Conservation (phyloP, 164 flowering plant species). For the Chimonanthus praecox region DNA sequence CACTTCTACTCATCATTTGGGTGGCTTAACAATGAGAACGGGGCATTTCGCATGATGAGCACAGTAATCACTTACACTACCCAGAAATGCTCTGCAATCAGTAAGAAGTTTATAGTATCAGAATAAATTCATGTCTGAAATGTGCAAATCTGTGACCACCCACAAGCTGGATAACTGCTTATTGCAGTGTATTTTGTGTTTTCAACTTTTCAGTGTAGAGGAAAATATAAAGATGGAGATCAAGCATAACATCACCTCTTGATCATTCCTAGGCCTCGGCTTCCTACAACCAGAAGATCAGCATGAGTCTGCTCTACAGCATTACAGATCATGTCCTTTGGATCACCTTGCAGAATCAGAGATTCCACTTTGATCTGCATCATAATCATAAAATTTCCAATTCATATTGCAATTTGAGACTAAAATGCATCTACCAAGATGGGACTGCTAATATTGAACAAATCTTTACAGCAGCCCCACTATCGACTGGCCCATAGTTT, state of each 20-base stretch:
- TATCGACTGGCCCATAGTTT: too few species aligned
- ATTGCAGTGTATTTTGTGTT: too few species aligned
- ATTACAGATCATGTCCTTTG: constrained; percentile 34
- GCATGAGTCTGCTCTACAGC: constrained; percentile 20
- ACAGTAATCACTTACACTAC: constrained; percentile 46
- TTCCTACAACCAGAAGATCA: constrained; percentile 27
- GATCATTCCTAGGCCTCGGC: constrained; percentile 28
- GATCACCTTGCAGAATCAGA: constrained; percentile 24
- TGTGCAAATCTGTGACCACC: too few species aligned
- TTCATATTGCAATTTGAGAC: too few species aligned
- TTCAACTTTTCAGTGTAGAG: too few species aligned
- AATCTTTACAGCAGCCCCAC: too few species aligned
- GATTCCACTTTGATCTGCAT: constrained; percentile 23
- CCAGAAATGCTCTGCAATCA: constrained; percentile 34
- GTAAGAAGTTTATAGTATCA: too few species aligned
- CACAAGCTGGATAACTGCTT: too few species aligned
- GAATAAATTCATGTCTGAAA: background rate
- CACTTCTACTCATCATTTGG: constrained; percentile 4
- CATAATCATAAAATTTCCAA: background rate
- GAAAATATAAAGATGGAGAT: too few species aligned
- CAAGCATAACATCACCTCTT: constrained; percentile 20
- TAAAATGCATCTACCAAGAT: too few species aligned
- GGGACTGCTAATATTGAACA: too few species aligned
- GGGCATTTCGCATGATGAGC: constrained; percentile 36
- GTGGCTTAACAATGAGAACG: constrained; percentile 35